These are phyloP conservation scores for Astrocystis sublimbata DNA, from an alignment of 495 filamentous ascomycete species.

Conservation along the genomic window DNA sequence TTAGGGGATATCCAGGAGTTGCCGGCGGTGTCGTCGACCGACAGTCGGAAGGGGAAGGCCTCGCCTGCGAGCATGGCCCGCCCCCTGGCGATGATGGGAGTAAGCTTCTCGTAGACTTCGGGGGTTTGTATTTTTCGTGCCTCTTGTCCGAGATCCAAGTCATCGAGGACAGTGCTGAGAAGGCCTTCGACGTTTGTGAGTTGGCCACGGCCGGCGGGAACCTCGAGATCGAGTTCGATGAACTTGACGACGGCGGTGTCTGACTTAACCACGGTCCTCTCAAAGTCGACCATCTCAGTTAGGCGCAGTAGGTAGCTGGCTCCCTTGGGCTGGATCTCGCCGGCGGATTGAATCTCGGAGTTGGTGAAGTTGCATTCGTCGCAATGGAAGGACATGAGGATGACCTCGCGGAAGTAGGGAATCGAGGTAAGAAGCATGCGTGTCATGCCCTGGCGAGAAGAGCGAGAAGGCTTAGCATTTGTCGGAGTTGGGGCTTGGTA, in stretches of 20 bases:
- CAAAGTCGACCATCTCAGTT: constrained; percentile 67
- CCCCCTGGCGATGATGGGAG: constrained; percentile 67
- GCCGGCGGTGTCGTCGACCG: constrained; percentile 87
- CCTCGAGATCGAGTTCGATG: constrained; percentile 85
- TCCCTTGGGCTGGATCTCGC: constrained; percentile 86
- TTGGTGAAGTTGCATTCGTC: constrained; percentile 83
- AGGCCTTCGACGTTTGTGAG: constrained; percentile 92
- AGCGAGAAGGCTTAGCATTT: neutral
- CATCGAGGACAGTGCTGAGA: constrained; percentile 69
- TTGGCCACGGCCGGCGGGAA: constrained; percentile 84
- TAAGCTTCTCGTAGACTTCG: constrained; percentile 74
- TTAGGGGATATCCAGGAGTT: constrained; percentile 97
- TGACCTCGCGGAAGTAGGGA: constrained; percentile 93
- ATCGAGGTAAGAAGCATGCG: constrained; percentile 85
- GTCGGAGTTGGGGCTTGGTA: too few relatives aligned
- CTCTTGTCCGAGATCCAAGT: constrained; percentile 73
- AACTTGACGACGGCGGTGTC: constrained; percentile 81
- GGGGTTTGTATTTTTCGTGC: constrained; percentile 70
- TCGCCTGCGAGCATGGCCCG: constrained; percentile 70
- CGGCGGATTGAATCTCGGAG: constrained; percentile 88
- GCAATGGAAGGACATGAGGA: constrained; percentile 95
- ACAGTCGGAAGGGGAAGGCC: constrained; percentile 83
- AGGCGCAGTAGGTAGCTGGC: constrained; percentile 75
- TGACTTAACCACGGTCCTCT: constrained; percentile 86
- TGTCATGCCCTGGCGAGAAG: constrained; percentile 67